phyloP scores from a whole-genome alignment of 305 asterid genomes.

The Nicotiana rustica region DNA sequence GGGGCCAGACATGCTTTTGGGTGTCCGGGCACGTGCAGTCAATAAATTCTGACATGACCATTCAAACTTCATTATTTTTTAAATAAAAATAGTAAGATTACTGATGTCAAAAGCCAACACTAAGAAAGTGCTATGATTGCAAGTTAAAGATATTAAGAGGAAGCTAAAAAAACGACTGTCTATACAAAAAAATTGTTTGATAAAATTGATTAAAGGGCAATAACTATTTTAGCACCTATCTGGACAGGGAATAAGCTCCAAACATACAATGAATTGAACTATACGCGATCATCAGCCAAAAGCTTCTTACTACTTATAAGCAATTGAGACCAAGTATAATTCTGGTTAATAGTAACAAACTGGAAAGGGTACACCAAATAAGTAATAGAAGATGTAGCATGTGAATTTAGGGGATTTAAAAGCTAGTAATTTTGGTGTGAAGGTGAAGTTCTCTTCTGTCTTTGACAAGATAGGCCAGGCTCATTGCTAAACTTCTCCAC shows the following conservation, averaged over 20 bases:
- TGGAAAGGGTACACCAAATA: not conserved
- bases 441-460: constrained; percentile 2
- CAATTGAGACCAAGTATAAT: constrained; percentile 22
- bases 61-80: no score
- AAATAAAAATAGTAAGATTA: no score
- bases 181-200: constrained; percentile 1
- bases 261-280: constrained; percentile 21
- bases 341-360: constrained; percentile 21
- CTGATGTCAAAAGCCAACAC: no score
- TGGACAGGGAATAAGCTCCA: constrained; percentile 32
- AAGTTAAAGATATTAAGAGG: no score
- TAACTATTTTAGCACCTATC: constrained; percentile 20
- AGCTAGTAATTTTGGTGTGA: not conserved
- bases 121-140: no score
- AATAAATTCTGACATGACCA: constrained; percentile 9
- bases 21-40: constrained; percentile 13
- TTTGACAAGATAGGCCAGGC: constrained; percentile 28
- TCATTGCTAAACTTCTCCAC: not conserved
- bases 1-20: not conserved
- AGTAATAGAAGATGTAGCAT: constrained; percentile 21
- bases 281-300: constrained; percentile 1
- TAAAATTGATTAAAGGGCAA: constrained; percentile 15
- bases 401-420: constrained; percentile 21
- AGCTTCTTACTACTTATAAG: constrained; percentile 17
- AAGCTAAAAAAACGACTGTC: no score